Conservation (phyloP, 768 basidiomycete genomes). For the Dacryopinax spathularia region DNA sequence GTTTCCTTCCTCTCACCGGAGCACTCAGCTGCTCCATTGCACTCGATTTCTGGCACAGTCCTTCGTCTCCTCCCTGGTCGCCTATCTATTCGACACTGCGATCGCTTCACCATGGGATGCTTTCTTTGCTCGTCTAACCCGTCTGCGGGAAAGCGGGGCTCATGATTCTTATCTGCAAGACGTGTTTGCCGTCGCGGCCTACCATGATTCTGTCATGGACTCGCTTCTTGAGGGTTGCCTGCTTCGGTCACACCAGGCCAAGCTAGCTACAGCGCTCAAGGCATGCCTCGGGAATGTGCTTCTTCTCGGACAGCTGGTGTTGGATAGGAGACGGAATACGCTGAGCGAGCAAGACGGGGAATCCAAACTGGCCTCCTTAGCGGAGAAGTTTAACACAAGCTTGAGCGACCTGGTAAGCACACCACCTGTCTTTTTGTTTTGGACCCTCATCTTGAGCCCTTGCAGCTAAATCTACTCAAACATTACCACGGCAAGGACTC, state of each 20-base stretch:
- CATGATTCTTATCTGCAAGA: slow-evolving; percentile 28
- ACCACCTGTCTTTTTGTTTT: not conserved
- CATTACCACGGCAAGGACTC: not conserved
- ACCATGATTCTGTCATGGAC: slow-evolving; percentile 56
- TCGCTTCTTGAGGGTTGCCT: slow-evolving; percentile 64
- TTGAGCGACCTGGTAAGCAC: slow-evolving; percentile 44
- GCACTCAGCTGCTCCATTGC: slow-evolving; percentile 37
- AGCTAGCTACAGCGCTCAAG: slow-evolving; percentile 49
- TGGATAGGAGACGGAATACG: slow-evolving; percentile 40
- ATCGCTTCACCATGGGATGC: slow-evolving; percentile 63
- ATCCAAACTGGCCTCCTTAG: slow-evolving; percentile 39
- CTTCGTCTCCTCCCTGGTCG: slow-evolving; percentile 51
- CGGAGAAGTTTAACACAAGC: slow-evolving; percentile 38
- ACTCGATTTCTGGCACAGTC: slow-evolving; percentile 62
- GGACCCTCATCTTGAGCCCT: not conserved
- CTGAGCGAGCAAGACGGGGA: slow-evolving; percentile 55
- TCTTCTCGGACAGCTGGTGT: slow-evolving; percentile 50
- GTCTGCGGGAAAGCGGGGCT: slow-evolving; percentile 24
- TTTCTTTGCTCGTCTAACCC: slow-evolving; percentile 30
- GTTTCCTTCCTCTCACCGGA: slow-evolving; percentile 40
- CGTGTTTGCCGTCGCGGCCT: slow-evolving; percentile 53
- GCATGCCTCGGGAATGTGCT: slow-evolving; percentile 50
- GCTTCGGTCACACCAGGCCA: slow-evolving; percentile 50
- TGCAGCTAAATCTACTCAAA: not conserved
- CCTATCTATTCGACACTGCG: slow-evolving; percentile 67